A percentile compares a stretch with the other conserved stretches of the same genome.
Conservation (phyloP, 371 early-diverging fungal genomes). For the Fennellomyces sp. region DNA sequence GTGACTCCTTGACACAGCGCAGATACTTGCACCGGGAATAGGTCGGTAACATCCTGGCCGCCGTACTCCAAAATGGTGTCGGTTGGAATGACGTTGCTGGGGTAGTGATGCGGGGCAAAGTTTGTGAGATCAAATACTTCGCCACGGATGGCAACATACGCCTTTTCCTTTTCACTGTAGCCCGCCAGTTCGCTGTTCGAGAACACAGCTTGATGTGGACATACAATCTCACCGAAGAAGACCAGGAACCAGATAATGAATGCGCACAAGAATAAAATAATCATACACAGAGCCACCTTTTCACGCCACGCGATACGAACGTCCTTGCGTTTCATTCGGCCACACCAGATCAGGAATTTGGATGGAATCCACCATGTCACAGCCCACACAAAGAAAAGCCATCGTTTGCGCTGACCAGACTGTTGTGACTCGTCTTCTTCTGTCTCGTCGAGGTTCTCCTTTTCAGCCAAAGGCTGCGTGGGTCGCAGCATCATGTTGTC, state of each 20-base stretch:
- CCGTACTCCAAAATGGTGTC: conserved; percentile 62
- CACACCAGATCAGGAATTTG: conserved; percentile 64
- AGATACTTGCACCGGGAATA: conserved; percentile 81
- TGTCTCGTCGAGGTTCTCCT: conserved; percentile 43
- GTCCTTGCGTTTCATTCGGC: conserved; percentile 81
- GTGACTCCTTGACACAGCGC: conserved; percentile 42
- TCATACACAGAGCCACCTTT: conserved; percentile 89
- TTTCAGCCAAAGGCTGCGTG: conserved; percentile 1
- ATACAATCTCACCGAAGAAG: conserved; percentile 84
- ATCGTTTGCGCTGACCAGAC: conserved; percentile 62
- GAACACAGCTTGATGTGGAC: conserved; percentile 81
- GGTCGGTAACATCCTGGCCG: conserved; percentile 64
- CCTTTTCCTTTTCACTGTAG: conserved; percentile 41
- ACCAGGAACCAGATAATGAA: conserved; percentile 90
- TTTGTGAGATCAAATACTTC: conserved; percentile 71
- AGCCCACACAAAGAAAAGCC: conserved; percentile 84
- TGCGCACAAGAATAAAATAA: conserved; percentile 82
- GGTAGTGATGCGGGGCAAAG: conserved; percentile 65
- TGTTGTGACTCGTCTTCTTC: conserved; percentile 42
- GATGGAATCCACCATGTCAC: conserved; percentile 91
- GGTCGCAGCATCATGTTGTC: conserved; percentile 18
- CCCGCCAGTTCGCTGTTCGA: conserved; percentile 59
- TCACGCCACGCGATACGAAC: conserved; percentile 96
- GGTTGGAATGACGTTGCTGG: conserved; percentile 48
- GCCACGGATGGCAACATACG: conserved; percentile 70